Conservation (phyloP, 2,329 filamentous ascomycete genomes). For the Stagonosporopsis cucurbitacearum region DNA sequence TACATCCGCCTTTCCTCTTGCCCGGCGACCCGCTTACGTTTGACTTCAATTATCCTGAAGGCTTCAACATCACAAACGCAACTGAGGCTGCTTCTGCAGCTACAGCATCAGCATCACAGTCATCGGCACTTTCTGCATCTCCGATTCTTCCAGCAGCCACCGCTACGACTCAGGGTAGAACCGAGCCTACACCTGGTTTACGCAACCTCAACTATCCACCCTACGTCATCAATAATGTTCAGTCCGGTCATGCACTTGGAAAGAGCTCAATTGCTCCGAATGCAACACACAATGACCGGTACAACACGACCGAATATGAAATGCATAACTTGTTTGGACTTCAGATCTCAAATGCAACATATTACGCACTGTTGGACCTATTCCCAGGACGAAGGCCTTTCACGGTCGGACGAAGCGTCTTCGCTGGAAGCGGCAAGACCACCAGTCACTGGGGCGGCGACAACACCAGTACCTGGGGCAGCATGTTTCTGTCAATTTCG, state of each 20-base stretch:
- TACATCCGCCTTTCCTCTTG: constrained; percentile 67
- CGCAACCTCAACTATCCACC: constrained; percentile 73
- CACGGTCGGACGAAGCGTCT: constrained; percentile 21
- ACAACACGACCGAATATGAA: constrained; percentile 69
- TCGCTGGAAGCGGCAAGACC: constrained; percentile 20
- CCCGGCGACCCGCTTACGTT: constrained; percentile 67
- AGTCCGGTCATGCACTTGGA: constrained; percentile 70
- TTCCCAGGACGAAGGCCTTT: constrained; percentile 54
- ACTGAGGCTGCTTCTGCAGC: constrained; percentile 67
- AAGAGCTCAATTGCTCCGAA: constrained; percentile 73
- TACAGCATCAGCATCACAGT: constrained; percentile 59
- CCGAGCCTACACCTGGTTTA: constrained; percentile 64
- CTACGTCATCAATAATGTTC: constrained; percentile 74
- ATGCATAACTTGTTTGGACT: constrained; percentile 71
- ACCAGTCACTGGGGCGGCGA: constrained; percentile 68
- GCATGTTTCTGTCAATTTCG: constrained; percentile 75
- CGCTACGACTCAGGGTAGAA: constrained; percentile 57
- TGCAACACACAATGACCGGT: constrained; percentile 72
- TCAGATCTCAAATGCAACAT: constrained; percentile 43
- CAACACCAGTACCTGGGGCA: constrained; percentile 71
- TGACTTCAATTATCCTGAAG: constrained; percentile 68
- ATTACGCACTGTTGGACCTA: constrained; percentile 67
- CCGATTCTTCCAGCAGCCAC: constrained; percentile 33
- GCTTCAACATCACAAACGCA: constrained; percentile 69
- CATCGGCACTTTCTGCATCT: constrained; percentile 47